Evolutionary conservation across 2,329 filamentous ascomycete species (phyloP), one percentile per base, ranked within the genome.

Genomic region (Trichoderma semiorbis): DNA sequence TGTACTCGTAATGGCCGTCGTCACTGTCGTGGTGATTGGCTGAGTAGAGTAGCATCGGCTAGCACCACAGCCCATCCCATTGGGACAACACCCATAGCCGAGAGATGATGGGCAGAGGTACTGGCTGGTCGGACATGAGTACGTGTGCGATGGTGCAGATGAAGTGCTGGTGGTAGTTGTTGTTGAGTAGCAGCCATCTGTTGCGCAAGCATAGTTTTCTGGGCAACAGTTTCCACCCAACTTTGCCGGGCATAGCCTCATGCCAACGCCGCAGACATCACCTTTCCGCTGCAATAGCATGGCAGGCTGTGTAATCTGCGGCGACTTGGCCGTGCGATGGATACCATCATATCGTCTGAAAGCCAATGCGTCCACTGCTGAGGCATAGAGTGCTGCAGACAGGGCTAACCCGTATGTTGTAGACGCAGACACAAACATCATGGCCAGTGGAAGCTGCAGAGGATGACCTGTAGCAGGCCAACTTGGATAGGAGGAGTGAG

Each of bases 31-130:
- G 0, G 86, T 88, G 1, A 80, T 76, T 1, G 85, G 82, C 0
- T 79, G 79, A 0, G 84, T 86, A 1, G 83, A 80, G 72, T 86
- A 89, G 75, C 88, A 90, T 63, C 80, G 78, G 28, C 79, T 79
- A 30, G 75, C 71, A 3, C 82, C 87, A 75, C 88, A 90, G 30
- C 78, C 84, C 81, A 86, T 83, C 5, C 84, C 84, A 61, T 78
- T 83, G 3, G 78, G 78, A 75, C 88, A 90, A 74, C 88, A 90
- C 0, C 87, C 88, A 71, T 83, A 86, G 66, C 84, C 84, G 5
- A 86, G 74, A 1, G 85, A 86, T 6, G 84, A 75, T 1, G 88
- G 84, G 71, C 88, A 90, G 4, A 84, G 79, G 69, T 82, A 85
- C 61, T 83, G 85, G 72, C 79, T 82, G 2, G 79, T 74, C 7